A percentile compares a stretch with the other conserved stretches of the same genome.
phyloP scores from a whole-genome alignment of 2,329 filamentous ascomycete species.

The Berkeleyomyces rouxiae region DNA sequence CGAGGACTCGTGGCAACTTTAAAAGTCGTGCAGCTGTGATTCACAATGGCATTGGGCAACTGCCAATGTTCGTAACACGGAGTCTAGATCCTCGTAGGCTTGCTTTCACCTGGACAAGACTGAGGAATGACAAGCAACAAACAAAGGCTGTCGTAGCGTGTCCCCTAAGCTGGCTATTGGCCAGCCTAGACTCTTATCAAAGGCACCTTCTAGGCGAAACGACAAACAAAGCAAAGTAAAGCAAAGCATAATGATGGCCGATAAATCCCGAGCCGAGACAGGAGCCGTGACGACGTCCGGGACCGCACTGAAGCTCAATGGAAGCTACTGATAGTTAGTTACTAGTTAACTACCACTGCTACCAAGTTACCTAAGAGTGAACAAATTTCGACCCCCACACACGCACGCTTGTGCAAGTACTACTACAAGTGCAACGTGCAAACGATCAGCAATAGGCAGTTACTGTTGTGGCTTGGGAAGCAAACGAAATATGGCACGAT shows the following conservation, averaged over 20 bases:
- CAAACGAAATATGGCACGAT: conserved; percentile 2
- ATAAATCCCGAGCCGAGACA: background rate
- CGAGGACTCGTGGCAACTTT: background rate
- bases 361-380: background rate
- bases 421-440: background rate
- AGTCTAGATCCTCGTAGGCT: background rate
- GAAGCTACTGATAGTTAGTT: background rate
- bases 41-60: background rate
- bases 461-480: background rate
- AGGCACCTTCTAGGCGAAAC: background rate
- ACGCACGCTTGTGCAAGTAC: too few relatives aligned
- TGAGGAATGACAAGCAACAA: background rate
- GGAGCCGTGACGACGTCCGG: background rate
- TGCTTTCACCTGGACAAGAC: background rate
- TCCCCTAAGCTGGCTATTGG: background rate
- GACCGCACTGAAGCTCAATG: background rate
- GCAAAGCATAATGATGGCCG: background rate
- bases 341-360: background rate
- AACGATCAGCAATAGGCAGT: conserved; percentile 14
- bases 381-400: background rate
- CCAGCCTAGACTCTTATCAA: background rate
- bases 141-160: background rate
- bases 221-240: background rate
- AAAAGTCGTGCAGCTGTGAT: background rate
- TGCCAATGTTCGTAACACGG: background rate